Conservation (phyloP, 2,329 filamentous ascomycete genomes). For the Xylaria sp. region DNA sequence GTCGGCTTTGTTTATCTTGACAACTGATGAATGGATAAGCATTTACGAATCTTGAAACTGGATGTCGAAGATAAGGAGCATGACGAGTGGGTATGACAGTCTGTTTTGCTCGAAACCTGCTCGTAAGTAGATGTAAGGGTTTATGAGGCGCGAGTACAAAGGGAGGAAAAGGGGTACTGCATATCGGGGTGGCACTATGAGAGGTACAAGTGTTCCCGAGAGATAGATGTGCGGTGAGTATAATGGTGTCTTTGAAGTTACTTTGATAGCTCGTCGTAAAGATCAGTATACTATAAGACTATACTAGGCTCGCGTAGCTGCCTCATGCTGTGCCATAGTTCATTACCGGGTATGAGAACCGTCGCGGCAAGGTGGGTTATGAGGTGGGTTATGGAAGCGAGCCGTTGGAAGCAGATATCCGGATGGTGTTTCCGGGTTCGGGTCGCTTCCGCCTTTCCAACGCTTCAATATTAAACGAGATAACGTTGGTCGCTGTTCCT, state of each 20-base stretch:
- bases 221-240: slow-evolving; percentile 2
- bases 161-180: neutral
- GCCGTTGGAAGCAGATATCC: slow-evolving; percentile 15
- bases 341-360: slow-evolving; percentile 3
- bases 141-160: neutral
- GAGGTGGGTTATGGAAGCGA: slow-evolving; percentile 3
- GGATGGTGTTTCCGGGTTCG: neutral
- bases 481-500: neutral
- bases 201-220: neutral
- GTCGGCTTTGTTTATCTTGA: slow-evolving; percentile 18
- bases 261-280: neutral
- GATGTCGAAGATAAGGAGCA: slow-evolving; percentile 1
- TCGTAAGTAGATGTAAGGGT: neutral
- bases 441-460: neutral
- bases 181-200: slow-evolving; percentile 10
- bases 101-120: neutral
- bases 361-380: slow-evolving; percentile 6
- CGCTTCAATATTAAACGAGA: neutral
- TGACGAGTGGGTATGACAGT: slow-evolving; percentile 9
- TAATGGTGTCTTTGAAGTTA: neutral
- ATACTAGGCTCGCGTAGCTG: neutral
- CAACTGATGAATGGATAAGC: slow-evolving; percentile 8
- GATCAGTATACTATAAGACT: neutral
- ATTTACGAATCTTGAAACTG: slow-evolving; percentile 6
- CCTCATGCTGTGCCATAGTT: neutral